Evolutionary conservation across 2,329 filamentous ascomycete genomes (phyloP), one percentile per base, ranked within the genome.

Genomic region (Huntiella omanensis): DNA sequence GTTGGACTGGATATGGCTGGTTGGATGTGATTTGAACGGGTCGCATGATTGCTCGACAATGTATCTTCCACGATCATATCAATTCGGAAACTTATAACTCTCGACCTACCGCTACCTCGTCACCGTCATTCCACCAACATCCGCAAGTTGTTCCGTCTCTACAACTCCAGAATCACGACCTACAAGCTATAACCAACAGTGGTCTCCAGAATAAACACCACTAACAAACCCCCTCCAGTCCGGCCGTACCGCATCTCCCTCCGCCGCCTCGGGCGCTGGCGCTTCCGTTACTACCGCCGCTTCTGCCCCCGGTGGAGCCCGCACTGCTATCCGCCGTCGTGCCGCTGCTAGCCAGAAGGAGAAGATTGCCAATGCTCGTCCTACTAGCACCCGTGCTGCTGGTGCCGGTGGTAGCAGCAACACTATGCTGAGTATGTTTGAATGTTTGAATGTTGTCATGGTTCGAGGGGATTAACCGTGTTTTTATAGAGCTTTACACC

Each of bases 261-360:
- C 67, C 52, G 48, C 35, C 54, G 70, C 75, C 55, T 73, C 73
- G 49, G 83, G 82, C 64, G 71, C 77, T 50, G 77, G 73, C 59
- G 73, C 78, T 59, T 77, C 73, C 58, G 80, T 83, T 28, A 94
- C 88, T 43, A 87, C 88, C 51, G 79, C 84, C 57, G 35, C 42
- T 34, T 28, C 22, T 28, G 81, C 86, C 52, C 91, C 91, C 19
- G 91, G 91, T 54, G 91, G 91, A 56, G 86, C 91, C 58, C 86
- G 91, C 62, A 93, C 88, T 55, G 88, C 86, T 52, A 92, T 98
- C 67, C 80, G 91, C 64, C 80, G 91, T 63, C 85, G 91, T 62
- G 88, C 91, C 38, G 91, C 91, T 28, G 88, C 88, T 57, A 91
- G 96, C 63, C 83, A 94, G 68, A 94, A 94, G 66, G 91, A 96